Base-by-base conservation (phyloP, 306 rosid genomes). In the apple (Malus domestica) region DNA sequence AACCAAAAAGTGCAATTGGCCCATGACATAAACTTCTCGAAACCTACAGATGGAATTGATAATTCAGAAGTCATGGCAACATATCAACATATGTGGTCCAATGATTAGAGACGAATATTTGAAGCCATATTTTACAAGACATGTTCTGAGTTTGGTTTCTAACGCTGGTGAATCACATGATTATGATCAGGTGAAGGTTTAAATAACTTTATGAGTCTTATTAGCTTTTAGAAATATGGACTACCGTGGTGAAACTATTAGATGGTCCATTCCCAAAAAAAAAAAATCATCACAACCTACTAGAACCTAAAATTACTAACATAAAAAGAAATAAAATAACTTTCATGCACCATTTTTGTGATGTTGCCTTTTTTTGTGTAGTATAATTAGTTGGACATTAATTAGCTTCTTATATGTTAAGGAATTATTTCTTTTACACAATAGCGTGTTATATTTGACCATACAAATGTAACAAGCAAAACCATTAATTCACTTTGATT, bases 41-140 rank as follows among this genome's bases (percentile, higher is more conserved):
- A 68, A 80, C 85, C 79, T 51, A 83, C 80, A 67, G 77, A 80
- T 79, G 85, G 84, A 85, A 83, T 80, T 82, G 89, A 82, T 51
- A 51, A 51, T 8, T 15, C 55, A 51, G 16, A 8, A 4, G 42
- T 38, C 42, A 7, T 38, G 42, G 1, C 42, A 38, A 38, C 42
- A 7, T 38, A 7, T 35, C 1, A 33, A 1, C 8, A 35, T 35
- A 1, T 1, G 0, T 38, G 42, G 42, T 38, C 0, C 42, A 7
- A 2, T 38, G 10, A 38, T 38, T 38, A 7, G 10, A 1, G 10
- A 7, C 10, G 0, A 38, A 38, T 7, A 38, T 38, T 38, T 38
- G 2, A 7, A 0, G 42, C 0, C 2, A 38, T 38, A 38, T 38
- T 38, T 38, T 1, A 1, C 2, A 38, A 1, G 10, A 38, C 0